Evolutionary conservation across 2,329 filamentous ascomycete species (phyloP), one percentile per base, ranked within the genome.

Genomic region (Didymella arachidicola): DNA sequence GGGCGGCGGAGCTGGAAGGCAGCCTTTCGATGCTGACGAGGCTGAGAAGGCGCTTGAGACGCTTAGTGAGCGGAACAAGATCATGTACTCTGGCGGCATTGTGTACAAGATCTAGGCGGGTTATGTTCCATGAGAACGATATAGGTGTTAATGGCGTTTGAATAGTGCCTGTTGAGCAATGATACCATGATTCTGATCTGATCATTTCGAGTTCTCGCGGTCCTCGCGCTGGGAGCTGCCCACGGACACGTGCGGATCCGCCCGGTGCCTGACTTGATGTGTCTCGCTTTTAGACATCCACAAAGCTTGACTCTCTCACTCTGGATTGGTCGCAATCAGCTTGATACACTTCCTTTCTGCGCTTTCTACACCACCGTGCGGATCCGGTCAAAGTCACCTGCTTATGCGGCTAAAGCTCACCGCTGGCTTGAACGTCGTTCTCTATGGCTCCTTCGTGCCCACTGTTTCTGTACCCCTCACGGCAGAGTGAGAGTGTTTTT

Each of bases 51-150:
- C 92, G 43, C 80, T 99, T 56, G 86, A 87, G 77, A 87, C 85
- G 73, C 88, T 99, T 86, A 89, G 92, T 70, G 88, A 91, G 64
- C 82, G 84, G 68, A 97, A 97, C 77, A 89, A 94, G 81, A 88
- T 99, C 73, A 99, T 99, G 93, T 77, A 68, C 56, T 78, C 75
- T 51, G 81, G 78, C 32, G 81, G 78, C 2, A 79, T 82, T 49
- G 79, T 83, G 57, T 83, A 83, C 64, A 83, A 82, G 79, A 76
- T 78, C 32, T 78, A 75, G 56, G 11, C 11, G 41, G 19, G 2
- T 14, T 22, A 7, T 51, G 22, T 44, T 30, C 14, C 25, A 44
- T 30, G 43, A 29, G 18, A 10, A 27, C 7, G 41, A 43, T 27
- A 27, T 43, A 16, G 38, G 38, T 41, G 38, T 43, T 26, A 4